These are phyloP conservation scores for Wickerhamiella azyma DNA, from an alignment of 805 yeast genomes.

Conservation along the genomic window DNA sequence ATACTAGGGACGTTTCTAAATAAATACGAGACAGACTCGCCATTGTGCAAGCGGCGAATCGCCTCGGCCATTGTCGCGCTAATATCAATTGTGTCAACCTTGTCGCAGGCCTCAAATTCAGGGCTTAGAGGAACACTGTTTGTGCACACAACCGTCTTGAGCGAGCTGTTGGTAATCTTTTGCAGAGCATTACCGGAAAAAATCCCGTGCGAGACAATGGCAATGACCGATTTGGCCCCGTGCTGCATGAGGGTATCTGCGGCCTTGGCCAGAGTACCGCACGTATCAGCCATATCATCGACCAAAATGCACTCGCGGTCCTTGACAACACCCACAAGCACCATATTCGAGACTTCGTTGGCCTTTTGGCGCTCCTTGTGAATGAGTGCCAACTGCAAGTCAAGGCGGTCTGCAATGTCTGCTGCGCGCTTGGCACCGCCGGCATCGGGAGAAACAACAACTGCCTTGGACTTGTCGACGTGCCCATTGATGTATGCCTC, in stretches of 20 bases:
- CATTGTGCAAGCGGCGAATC: constrained; percentile 87
- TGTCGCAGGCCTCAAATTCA: constrained; percentile 44
- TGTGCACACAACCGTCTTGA: constrained; percentile 74
- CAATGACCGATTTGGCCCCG: constrained; percentile 76
- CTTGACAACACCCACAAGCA: constrained; percentile 86
- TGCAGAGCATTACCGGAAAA: constrained; percentile 76
- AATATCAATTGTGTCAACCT: constrained; percentile 69
- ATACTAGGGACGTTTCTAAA: constrained; percentile 30
- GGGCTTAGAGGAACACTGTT: constrained; percentile 82
- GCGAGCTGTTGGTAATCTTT: constrained; percentile 53
- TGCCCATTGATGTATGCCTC: constrained; percentile 66
- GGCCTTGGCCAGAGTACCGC: constrained; percentile 94
- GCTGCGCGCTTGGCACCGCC: constrained; percentile 99
- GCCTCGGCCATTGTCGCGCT: constrained; percentile 86
- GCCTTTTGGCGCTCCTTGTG: constrained; percentile 96
- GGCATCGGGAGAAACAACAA: constrained; percentile 93
- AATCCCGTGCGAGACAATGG: constrained; percentile 94
- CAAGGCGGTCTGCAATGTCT: constrained; percentile 85
- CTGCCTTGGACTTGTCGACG: constrained; percentile 43
- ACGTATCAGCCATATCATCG: constrained; percentile 98
- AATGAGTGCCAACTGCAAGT: constrained; percentile 85
- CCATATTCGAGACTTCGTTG: constrained; percentile 94
- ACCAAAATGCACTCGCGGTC: constrained; percentile 76
- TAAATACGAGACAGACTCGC: constrained; percentile 84
- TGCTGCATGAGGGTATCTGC: constrained; percentile 72